These are phyloP conservation scores for Odonthalia washingtoniensis DNA, from an alignment of 31 red algal species.

Conservation along the genomic window DNA sequence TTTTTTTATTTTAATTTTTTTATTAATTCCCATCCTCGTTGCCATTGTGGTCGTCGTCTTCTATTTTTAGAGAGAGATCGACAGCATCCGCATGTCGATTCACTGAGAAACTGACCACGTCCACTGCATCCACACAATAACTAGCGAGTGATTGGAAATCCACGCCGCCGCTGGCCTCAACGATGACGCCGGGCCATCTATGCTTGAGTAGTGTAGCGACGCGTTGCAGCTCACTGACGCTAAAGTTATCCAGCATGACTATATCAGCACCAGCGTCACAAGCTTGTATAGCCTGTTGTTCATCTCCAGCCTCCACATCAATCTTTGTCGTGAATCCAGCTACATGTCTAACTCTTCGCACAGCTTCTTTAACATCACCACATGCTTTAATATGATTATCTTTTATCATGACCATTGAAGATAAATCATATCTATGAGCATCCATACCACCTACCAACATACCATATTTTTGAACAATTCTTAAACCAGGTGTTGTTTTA, in stretches of 20 bases:
- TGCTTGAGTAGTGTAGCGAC: slow-evolving; percentile 48
- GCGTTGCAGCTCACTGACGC: background rate
- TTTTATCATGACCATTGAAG: slow-evolving; percentile 96
- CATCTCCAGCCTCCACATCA: slow-evolving; percentile 80
- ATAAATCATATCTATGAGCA: slow-evolving; percentile 91
- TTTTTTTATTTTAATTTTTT: too few species aligned
- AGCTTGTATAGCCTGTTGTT: slow-evolving; percentile 66
- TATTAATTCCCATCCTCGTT: too few species aligned
- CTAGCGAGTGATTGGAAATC: slow-evolving; percentile 30
- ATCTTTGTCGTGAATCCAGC: slow-evolving; percentile 93
- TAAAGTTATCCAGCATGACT: slow-evolving; percentile 97
- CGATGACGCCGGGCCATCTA: slow-evolving; percentile 48
- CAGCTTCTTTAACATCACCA: slow-evolving; percentile 65
- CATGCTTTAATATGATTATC: slow-evolving; percentile 88
- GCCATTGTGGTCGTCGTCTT: too few species aligned
- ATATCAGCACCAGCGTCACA: slow-evolving; percentile 89
- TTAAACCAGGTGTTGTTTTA: slow-evolving; percentile 96
- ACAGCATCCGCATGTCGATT: slow-evolving; percentile 57
- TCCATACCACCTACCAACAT: slow-evolving; percentile 91
- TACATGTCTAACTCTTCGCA: slow-evolving; percentile 45
- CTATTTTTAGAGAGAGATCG: slow-evolving; percentile 89
- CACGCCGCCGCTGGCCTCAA: slow-evolving; percentile 92
- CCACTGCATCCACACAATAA: slow-evolving; percentile 72
- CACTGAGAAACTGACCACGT: slow-evolving; percentile 89
- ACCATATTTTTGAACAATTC: slow-evolving; percentile 94